Evolutionary conservation across 495 filamentous ascomycete species (phyloP), one percentile per base, ranked within the genome.

Genomic region (Aspergillus cavernicola): DNA sequence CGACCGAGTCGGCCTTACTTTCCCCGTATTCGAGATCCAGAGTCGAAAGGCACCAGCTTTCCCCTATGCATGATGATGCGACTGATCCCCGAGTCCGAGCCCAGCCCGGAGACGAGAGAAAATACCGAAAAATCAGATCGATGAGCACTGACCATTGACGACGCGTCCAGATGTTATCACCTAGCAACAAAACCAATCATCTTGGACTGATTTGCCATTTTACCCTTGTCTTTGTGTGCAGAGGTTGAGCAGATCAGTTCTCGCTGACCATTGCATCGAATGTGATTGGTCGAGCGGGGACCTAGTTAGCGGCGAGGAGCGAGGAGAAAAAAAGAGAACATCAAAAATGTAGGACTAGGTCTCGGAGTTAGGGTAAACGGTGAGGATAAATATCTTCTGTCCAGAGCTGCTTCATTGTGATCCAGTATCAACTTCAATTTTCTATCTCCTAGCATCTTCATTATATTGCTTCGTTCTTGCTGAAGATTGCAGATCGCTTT

Each of bases 231-330:
- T 40, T 40, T 22, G 38, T 40, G 6, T 19, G 26, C 44, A 36
- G 12, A 15, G 40, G 23, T 18, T 6, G 18, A 36, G 26, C 24
- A 40, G 52, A 54, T 47, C 31, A 13, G n/a, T 24, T 32, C 32
- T 12, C 16, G 51, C 41, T 54, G 42, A 47, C 42, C 3, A 40
- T 54, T 41, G 6, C 11, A 2, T 19, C 23, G 6, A 26, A 23
- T 16, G n/a, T 54, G 42, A 54, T 54, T 54, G 52, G 52, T 2
- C 7, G 18, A 47, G 35, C 5, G 16, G 42, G n/a, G 26, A 29
- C 33, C 32, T 24, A 3, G 23, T 5, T 10, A 18, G 32, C 45
- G n/a, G 33, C 29, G 33, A 37, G 45, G 28, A 49, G 33, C 32
- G 23, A 18, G 23, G 29, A 31, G 23, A 50, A 39, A 50, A 50